Conservation (phyloP, 2,329 filamentous ascomycete genomes). For the Talaromyces islandicus region DNA sequence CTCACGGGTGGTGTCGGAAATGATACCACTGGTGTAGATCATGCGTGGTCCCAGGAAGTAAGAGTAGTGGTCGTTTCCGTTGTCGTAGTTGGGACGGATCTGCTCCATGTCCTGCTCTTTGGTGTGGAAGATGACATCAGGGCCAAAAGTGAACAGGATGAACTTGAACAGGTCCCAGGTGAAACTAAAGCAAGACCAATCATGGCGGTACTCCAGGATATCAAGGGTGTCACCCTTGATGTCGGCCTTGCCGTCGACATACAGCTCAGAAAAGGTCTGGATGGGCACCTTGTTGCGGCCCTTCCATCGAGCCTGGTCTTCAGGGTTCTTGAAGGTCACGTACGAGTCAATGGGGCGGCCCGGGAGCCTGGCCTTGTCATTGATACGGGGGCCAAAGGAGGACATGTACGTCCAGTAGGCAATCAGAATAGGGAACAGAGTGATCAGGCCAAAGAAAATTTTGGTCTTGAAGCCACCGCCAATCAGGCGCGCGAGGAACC, state of each 20-base stretch:
- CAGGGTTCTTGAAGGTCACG: constrained; percentile 44
- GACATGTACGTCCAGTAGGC: constrained; percentile 78
- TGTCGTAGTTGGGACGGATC: constrained; percentile 94
- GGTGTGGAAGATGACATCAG: constrained; percentile 87
- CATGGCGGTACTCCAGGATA: constrained; percentile 85
- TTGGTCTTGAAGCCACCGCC: constrained; percentile 81
- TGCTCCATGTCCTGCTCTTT: constrained; percentile 85
- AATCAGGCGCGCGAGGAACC: constrained; percentile 74
- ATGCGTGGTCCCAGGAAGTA: constrained; percentile 98
- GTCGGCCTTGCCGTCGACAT: constrained; percentile 89
- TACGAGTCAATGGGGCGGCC: constrained; percentile 87
- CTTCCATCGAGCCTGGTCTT: constrained; percentile 40
- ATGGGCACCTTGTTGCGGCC: constrained; percentile 44
- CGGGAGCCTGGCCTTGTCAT: constrained; percentile 81
- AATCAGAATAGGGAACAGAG: constrained; percentile 70
- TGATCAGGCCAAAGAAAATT: constrained; percentile 76
- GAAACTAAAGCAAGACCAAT: constrained; percentile 93
- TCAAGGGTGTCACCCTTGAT: constrained; percentile 92
- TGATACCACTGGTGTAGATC: constrained; percentile 95
- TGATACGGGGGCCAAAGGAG: constrained; percentile 76
- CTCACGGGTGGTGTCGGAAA: constrained; percentile 77
- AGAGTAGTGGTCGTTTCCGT: constrained; percentile 94
- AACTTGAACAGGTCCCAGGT: constrained; percentile 78
- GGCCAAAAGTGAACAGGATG: constrained; percentile 80
- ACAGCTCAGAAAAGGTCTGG: constrained; percentile 95